A percentile compares a stretch with the other conserved stretches of the same genome.
Evolutionary conservation across 306 rosid species (phyloP).

Genomic region (Neltuma alba): DNA sequence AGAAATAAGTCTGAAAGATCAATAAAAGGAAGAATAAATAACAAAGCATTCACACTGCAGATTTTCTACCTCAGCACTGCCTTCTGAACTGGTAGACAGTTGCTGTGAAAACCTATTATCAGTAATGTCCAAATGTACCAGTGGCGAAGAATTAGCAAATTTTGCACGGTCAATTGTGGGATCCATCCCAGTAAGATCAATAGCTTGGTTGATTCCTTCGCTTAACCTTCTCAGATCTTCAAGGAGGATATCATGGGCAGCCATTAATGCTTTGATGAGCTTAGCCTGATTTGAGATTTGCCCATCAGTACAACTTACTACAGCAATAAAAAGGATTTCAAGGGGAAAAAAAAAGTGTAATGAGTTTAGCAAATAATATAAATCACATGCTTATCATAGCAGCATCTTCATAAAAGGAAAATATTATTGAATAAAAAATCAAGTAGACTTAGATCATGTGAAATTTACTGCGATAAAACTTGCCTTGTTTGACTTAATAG

Average conservation of each 20-base stretch:
- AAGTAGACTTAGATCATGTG: neutral
- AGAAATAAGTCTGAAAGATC: constrained; percentile 24
- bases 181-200: constrained; percentile 71
- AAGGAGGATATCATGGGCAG: constrained; percentile 70
- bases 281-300: constrained; percentile 35
- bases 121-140: constrained; percentile 38
- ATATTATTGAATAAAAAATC: neutral
- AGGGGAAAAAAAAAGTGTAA: neutral
- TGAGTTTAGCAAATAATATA: constrained; percentile 2
- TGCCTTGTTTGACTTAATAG: constrained; percentile 57
- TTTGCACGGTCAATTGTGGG: constrained; percentile 54
- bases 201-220: constrained; percentile 62
- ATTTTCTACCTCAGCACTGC: constrained; percentile 63
- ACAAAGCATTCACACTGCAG: constrained; percentile 28
- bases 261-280: constrained; percentile 62
- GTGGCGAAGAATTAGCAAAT: constrained; percentile 43
- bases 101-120: constrained; percentile 40
- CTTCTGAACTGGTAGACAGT: constrained; percentile 48
- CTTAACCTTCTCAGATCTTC: constrained; percentile 77
- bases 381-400: constrained; percentile 5
- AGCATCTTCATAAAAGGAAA: constrained; percentile 10
- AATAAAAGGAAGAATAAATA: constrained; percentile 34
- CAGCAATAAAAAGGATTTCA: constrained; percentile 4
- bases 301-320: neutral
- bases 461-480: constrained; percentile 28